Percentiles rank a stretch among this genome's conserved stretches.
Conservation (phyloP, 1,139 yeast genomes). For the Eremothecium cymbalariae region DNA sequence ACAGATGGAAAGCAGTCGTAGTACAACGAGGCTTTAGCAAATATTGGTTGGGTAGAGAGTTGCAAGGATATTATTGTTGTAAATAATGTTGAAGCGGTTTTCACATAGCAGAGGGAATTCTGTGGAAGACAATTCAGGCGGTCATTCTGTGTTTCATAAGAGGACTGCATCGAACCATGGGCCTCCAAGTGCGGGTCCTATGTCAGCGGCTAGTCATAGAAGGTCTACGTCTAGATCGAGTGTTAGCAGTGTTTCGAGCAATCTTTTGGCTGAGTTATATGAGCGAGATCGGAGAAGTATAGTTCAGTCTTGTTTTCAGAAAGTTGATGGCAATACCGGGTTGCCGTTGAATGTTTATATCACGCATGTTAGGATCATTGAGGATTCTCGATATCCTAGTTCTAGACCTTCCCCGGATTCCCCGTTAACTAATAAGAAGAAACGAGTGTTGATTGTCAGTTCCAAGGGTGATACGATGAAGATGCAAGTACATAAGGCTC, state of each 20-base stretch:
- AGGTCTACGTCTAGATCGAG: constrained; percentile 21
- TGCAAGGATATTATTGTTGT: no score
- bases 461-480: constrained; percentile 40
- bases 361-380: constrained; percentile 52
- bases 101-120: constrained; percentile 31
- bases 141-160: constrained; percentile 12
- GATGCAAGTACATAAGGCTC: constrained; percentile 76
- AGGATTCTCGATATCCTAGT: constrained; percentile 43
- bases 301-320: constrained; percentile 40
- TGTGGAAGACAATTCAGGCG: constrained; percentile 19
- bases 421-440: constrained; percentile 36
- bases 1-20: no score
- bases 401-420: constrained; percentile 40
- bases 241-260: constrained; percentile 17
- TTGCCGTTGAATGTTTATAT: constrained; percentile 43
- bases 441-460: constrained; percentile 42
- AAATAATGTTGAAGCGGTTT: constrained; percentile 30
- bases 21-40: no score
- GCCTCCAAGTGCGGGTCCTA: constrained; percentile 13
- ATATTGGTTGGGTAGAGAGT: no score
- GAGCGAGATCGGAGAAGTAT: constrained; percentile 42
- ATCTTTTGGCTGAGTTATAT: constrained; percentile 43
- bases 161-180: constrained; percentile 15
- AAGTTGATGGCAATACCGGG: constrained; percentile 33
- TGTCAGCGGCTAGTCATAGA: constrained; percentile 5